These are phyloP conservation scores for Odontarrhena argentea DNA, from an alignment of 345 rosid genomes.

Conservation along the genomic window DNA sequence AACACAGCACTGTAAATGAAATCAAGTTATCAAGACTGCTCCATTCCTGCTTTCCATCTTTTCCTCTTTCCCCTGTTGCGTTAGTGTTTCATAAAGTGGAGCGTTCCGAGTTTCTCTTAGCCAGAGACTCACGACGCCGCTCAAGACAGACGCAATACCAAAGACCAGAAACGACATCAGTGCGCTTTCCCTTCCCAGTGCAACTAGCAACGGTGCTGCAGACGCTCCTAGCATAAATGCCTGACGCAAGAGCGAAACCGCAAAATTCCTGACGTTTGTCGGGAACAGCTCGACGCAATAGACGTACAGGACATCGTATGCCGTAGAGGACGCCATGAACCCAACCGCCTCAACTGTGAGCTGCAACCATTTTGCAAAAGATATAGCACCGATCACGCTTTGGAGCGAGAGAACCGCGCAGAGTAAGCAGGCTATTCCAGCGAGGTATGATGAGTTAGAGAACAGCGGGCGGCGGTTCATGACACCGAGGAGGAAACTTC, in stretches of 20 bases:
- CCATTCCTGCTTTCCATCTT: slow-evolving; percentile 35
- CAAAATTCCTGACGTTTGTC: slow-evolving; percentile 70
- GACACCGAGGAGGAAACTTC: slow-evolving; percentile 50
- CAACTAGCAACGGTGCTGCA: slow-evolving; percentile 64
- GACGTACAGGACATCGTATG: slow-evolving; percentile 61
- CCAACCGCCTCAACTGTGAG: slow-evolving; percentile 57
- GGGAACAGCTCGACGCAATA: slow-evolving; percentile 76
- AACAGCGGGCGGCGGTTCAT: slow-evolving; percentile 59
- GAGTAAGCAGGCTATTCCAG: slow-evolving; percentile 55
- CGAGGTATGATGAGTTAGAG: slow-evolving; percentile 50
- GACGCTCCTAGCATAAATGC: slow-evolving; percentile 80
- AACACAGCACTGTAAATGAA: background rate
- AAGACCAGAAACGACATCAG: slow-evolving; percentile 60
- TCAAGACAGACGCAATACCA: slow-evolving; percentile 52
- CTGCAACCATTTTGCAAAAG: slow-evolving; percentile 55
- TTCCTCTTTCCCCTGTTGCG: slow-evolving; percentile 53
- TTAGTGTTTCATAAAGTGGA: slow-evolving; percentile 66
- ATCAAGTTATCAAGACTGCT: background rate
- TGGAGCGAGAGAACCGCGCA: slow-evolving; percentile 55
- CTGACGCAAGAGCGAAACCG: slow-evolving; percentile 60
- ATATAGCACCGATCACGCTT: background rate
- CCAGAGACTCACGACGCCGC: slow-evolving; percentile 60
- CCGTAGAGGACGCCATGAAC: slow-evolving; percentile 68
- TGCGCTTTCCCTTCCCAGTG: slow-evolving; percentile 54
- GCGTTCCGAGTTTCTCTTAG: slow-evolving; percentile 65